Evolutionary conservation across 495 filamentous ascomycete species (phyloP).

Genomic region (Hypoxylon fuscum): DNA sequence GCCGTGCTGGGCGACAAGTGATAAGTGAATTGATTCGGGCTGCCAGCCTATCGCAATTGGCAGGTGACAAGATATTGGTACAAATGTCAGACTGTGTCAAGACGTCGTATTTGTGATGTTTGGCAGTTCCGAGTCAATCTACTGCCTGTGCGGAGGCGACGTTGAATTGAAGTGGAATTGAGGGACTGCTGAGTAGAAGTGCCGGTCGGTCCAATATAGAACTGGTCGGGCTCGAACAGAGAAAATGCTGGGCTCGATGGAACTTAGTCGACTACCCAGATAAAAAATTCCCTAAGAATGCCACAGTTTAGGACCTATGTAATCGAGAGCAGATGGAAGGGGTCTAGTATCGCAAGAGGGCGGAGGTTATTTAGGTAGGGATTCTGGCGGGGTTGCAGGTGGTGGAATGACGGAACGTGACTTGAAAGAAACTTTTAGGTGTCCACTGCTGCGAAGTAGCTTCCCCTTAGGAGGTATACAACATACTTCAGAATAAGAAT

Average conservation of each 20-base stretch:
- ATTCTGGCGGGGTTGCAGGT: slow-evolving; percentile 47
- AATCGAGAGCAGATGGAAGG: slow-evolving; percentile 33
- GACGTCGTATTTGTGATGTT: too few species aligned
- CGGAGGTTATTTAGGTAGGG: slow-evolving; percentile 46
- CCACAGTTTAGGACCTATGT: slow-evolving; percentile 34
- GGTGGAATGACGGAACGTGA: slow-evolving; percentile 45
- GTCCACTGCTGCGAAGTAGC: slow-evolving; percentile 37
- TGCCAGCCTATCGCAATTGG: slow-evolving; percentile 44
- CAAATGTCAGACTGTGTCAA: too few species aligned
- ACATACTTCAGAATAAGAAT: slow-evolving; percentile 31
- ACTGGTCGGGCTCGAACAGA: slow-evolving; percentile 12
- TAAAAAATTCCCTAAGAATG: slow-evolving; percentile 26
- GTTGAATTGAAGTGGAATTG: slow-evolving; percentile 16
- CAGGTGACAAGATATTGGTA: slow-evolving; percentile 30
- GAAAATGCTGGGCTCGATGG: slow-evolving; percentile 3
- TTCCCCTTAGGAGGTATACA: slow-evolving; percentile 31
- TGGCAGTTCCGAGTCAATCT: slow-evolving; percentile 23
- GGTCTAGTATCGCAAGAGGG: slow-evolving; percentile 40
- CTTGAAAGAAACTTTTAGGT: slow-evolving; percentile 42
- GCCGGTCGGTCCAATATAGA: slow-evolving; percentile 30
- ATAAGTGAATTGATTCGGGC: slow-evolving; percentile 39
- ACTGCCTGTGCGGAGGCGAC: slow-evolving; percentile 26
- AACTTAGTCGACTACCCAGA: slow-evolving; percentile 5
- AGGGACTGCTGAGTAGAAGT: slow-evolving; percentile 3
- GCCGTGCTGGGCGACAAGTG: slow-evolving; percentile 62